Evolutionary conservation across 2,329 filamentous ascomycete genomes (phyloP), one percentile per base, ranked within the genome.

Genomic region (Penicillium sumatraense): DNA sequence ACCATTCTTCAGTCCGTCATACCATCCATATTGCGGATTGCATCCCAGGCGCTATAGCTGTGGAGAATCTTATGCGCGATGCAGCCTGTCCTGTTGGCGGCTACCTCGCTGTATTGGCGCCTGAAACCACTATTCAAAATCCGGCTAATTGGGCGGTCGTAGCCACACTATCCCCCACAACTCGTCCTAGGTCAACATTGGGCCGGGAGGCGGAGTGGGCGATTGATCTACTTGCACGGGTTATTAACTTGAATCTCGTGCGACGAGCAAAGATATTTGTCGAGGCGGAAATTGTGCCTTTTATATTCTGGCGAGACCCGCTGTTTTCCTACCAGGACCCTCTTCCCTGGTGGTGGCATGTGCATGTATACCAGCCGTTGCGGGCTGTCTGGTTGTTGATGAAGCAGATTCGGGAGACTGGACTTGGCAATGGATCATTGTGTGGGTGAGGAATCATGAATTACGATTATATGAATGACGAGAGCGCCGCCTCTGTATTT

Each of bases 301-400:
- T 84, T 0, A 16, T 78, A 0, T 73, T 73, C n/a, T 86, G 82
- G 81, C 80, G 81, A 49, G 81, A 86, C 16, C 81, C 81, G 0
- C 81, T 76, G 0, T 86, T 82, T 52, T 80, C 82, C 45, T 42
- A 67, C 1, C 81, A 78, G 73, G 85, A 87, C 68, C 84, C 84
- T 1, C 67, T 81, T 65, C 84, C 85, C 0, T 83, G 78, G 62
- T 81, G 83, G 71, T 81, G 80, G 75, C 69, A 86, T 48, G 83
- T 83, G 55, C 82, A 85, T 60, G 70, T 84, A 3, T 85, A 83
- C 60, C 83, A 80, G 77, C 84, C 84, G 0, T 69, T 60, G 56
- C 60, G 54, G 75, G 65, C 31, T 64, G 60, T 33, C 65, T 71
- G 46, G 76, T 72, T 21, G 67, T 73, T 26, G 69, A 63, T 41